Evolutionary conservation across 306 rosid species (phyloP).

Genomic region (Morella rubra): DNA sequence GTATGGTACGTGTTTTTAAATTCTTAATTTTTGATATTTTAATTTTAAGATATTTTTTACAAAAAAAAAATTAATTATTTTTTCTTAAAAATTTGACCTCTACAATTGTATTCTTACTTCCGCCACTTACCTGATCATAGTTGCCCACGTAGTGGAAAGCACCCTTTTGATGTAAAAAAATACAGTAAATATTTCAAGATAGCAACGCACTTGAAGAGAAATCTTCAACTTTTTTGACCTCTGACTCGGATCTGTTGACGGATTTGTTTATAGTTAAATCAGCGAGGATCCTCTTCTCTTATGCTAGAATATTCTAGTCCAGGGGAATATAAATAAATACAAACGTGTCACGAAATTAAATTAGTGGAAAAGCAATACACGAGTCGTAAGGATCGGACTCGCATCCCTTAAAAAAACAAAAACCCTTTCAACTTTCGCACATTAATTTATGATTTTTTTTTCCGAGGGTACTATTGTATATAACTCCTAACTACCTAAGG

Average conservation of each 20-base stretch:
- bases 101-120: too few relatives aligned
- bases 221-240: neutral
- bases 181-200: neutral
- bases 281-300: neutral
- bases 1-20: too few relatives aligned
- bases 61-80: too few relatives aligned
- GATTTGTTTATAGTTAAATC: neutral
- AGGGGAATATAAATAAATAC: neutral
- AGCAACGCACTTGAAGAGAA: neutral
- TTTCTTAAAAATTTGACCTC: too few relatives aligned
- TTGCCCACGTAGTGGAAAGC: neutral
- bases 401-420: too few relatives aligned
- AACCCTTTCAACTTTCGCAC: neutral
- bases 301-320: neutral
- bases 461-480: neutral
- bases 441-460: too few relatives aligned
- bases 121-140: neutral
- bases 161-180: neutral
- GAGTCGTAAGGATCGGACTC: too few relatives aligned
- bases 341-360: neutral
- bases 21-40: too few relatives aligned
- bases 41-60: too few relatives aligned
- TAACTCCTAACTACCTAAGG: neutral
- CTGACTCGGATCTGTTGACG: neutral
- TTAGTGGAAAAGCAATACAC: too few relatives aligned